Evolutionary conservation across 768 basidiomycete genomes (phyloP).

Genomic region (Suillus subalutaceus): DNA sequence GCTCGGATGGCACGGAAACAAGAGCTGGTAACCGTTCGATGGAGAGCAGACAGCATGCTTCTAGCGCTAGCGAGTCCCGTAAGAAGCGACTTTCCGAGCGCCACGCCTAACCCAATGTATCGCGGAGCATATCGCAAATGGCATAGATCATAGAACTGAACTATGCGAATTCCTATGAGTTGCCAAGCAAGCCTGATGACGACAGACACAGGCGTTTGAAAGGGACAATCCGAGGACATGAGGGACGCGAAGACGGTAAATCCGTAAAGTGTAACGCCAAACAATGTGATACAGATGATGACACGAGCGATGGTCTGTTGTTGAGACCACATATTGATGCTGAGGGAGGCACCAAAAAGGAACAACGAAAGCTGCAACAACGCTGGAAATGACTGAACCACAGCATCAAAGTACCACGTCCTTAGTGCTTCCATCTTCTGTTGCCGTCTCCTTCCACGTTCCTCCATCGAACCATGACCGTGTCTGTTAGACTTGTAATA

Average conservation of each 20-base stretch:
- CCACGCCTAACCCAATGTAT: neutral
- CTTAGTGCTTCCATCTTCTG: constrained; percentile 18
- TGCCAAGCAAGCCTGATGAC: constrained; percentile 10
- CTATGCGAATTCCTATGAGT: neutral
- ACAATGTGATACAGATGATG: constrained; percentile 10
- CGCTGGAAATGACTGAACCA: constrained; percentile 16
- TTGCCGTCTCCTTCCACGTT: constrained; percentile 18
- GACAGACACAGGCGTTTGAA: constrained; percentile 18
- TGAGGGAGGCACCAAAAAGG: constrained; percentile 18
- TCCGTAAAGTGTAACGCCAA: constrained; percentile 16
- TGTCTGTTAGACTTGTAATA: constrained; percentile 9
- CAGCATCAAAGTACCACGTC: constrained; percentile 19
- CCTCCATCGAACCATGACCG: constrained; percentile 15
- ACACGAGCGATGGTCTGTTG: constrained; percentile 14
- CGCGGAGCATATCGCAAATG: neutral
- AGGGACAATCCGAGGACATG: constrained; percentile 17
- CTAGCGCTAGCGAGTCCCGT: neutral
- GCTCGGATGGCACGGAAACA: neutral
- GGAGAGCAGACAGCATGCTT: constrained; percentile 3
- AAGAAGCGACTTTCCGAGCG: neutral
- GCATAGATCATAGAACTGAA: neutral
- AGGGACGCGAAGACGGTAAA: constrained; percentile 17
- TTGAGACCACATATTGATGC: constrained; percentile 9
- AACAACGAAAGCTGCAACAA: constrained; percentile 19
- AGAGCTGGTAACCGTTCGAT: neutral